Conservation (phyloP, 169 alveolate genomes). For the Cryptosporidium baileyi region DNA sequence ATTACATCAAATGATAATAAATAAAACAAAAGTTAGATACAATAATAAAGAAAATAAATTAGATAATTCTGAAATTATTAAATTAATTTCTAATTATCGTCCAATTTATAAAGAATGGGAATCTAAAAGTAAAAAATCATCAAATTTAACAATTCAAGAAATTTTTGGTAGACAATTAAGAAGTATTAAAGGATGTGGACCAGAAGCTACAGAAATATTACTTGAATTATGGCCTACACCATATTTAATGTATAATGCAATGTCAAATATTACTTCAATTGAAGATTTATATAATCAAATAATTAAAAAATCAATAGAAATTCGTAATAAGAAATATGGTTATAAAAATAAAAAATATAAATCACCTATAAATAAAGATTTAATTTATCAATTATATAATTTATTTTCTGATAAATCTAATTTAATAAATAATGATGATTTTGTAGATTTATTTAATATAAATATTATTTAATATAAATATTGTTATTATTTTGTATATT, state of each 20-base stretch:
- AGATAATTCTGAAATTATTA: neutral
- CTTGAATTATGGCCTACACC: slow-evolving; percentile 85
- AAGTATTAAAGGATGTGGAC: slow-evolving; percentile 79
- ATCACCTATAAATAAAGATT: slow-evolving; percentile 27
- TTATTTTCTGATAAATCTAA: too few species aligned
- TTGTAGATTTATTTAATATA: too few species aligned
- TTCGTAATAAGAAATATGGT: neutral
- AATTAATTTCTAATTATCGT: slow-evolving; percentile 55
- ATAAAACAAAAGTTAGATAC: slow-evolving; percentile 28
- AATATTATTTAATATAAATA: too few species aligned
- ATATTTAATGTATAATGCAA: slow-evolving; percentile 65
- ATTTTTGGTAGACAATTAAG: slow-evolving; percentile 83
- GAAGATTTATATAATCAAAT: slow-evolving; percentile 1
- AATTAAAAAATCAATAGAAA: neutral
- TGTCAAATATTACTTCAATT: neutral
- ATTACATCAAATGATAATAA: slow-evolving; percentile 64
- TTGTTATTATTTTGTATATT: too few species aligned
- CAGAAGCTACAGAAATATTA: slow-evolving; percentile 80
- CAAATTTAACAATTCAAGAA: slow-evolving; percentile 79
- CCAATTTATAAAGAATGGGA: slow-evolving; percentile 81
- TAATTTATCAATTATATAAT: neutral
- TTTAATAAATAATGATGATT: too few species aligned
- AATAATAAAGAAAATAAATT: too few species aligned
- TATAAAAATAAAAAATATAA: neutral
- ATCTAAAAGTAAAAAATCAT: slow-evolving; percentile 75